Percentiles rank a stretch among this genome's conserved stretches.
phyloP scores from a whole-genome alignment of 495 filamentous ascomycete genomes.

The Pyronema omphalodes region DNA sequence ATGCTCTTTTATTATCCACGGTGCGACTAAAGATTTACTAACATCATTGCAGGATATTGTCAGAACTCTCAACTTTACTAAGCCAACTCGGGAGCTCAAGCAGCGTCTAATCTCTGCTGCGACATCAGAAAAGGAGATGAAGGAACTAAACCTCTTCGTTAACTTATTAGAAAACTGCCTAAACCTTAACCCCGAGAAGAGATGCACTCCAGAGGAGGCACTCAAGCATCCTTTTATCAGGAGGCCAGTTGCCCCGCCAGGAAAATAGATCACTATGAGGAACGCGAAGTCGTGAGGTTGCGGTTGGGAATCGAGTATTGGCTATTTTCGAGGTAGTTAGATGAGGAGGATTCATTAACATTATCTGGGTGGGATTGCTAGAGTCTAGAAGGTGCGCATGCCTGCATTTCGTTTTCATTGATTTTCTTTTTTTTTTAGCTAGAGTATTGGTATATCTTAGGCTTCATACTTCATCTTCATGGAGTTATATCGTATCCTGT shows the following conservation, averaged over 20 bases:
- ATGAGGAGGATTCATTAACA: no score
- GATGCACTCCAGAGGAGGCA: slow-evolving; percentile 70
- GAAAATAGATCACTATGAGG: neutral
- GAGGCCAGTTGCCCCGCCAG: neutral
- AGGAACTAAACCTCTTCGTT: slow-evolving; percentile 62
- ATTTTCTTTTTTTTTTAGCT: no score
- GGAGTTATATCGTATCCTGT: no score
- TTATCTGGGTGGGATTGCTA: no score
- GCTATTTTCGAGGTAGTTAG: no score
- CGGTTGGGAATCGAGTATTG: no score
- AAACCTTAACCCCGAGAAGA: slow-evolving; percentile 80
- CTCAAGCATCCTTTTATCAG: slow-evolving; percentile 69
- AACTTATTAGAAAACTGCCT: slow-evolving; percentile 77
- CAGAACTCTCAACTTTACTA: slow-evolving; percentile 51
- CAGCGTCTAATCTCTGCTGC: slow-evolving; percentile 55
- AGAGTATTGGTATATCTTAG: no score
- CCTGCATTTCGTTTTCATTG: no score
- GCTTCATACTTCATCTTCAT: no score
- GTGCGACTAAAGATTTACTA: slow-evolving; percentile 3
- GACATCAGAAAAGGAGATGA: slow-evolving; percentile 54
- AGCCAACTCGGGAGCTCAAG: slow-evolving; percentile 65
- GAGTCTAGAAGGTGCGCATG: no score
- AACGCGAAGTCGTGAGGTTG: neutral
- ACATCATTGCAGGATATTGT: slow-evolving; percentile 37
- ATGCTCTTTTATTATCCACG: slow-evolving; percentile 13